Evolutionary conservation across 768 basidiomycete species (phyloP), one percentile per base, ranked within the genome.

Genomic region (Trametes coccinea): DNA sequence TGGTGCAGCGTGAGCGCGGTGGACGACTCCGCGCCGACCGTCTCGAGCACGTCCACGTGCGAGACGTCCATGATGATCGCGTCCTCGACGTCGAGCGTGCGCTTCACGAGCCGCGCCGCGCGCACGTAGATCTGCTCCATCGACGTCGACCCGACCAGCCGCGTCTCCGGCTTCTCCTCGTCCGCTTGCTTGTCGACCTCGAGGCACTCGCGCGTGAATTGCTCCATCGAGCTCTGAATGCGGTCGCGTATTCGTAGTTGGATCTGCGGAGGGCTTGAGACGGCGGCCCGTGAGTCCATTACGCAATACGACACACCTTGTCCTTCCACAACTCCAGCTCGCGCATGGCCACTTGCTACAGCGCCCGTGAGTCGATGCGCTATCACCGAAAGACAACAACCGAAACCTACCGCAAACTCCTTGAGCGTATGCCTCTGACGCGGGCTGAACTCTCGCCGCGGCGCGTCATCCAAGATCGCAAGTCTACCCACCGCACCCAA

Each of bases 241-340:
- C 88, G 86, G 68, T 95, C 95, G 48, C 95, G 84, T 66, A 95
- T 89, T 39, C 93, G 83, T 14, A 96, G 78, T 76, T 95, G 95
- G 53, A 95, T 93, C 91, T 91, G 63, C 13, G 27, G 39, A 41
- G 48, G 54, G 31, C 31, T 16, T 53, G 14, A 27, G 29, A 56
- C 16, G 33, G 16, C 40, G 30, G 11, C 33, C 11, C n/a, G n/a
- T 50, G 33, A 44, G 16, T 46, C 29, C 41, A 34, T 44, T 39
- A 16, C 1, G 4, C 22, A 1, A 22, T 22, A 9, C 17, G 4
- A 59, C 71, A 44, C 58, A 90, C 91, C 80, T 97, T 96, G 73
- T 97, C 95, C 61, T 89, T 79, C 94, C 94, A 97, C 2, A 97
- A 78, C 71, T 97, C 95, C 87, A 98, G 86, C 73, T 98, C 95